phyloP scores from a whole-genome alignment of 1,284 basidiomycete species.

The Cryptococcus wingfieldii region DNA sequence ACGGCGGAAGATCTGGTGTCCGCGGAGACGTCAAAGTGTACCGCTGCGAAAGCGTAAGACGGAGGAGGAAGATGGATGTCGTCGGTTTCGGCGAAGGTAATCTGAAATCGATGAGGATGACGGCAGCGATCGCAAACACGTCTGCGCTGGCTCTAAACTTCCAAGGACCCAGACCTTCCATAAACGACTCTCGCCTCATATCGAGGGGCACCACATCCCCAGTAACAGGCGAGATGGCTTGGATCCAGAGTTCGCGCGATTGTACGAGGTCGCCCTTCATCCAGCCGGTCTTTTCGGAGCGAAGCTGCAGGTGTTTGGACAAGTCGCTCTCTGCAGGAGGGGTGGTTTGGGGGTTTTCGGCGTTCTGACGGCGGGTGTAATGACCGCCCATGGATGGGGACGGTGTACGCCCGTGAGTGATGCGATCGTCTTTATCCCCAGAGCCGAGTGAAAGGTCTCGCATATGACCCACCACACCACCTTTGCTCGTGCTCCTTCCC shows the following conservation, averaged over 20 bases:
- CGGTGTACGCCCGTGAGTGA: no score
- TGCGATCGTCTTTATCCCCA: no score
- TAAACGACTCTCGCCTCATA: conserved; percentile 38
- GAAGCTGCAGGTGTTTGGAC: not conserved
- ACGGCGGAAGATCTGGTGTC: conserved; percentile 34
- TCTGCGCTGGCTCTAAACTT: conserved; percentile 36
- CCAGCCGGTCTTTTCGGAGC: conserved; percentile 32
- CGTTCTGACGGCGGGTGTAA: not conserved
- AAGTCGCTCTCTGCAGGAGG: not conserved
- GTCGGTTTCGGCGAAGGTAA: conserved; percentile 32
- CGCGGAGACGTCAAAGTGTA: conserved; percentile 41
- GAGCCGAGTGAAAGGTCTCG: no score
- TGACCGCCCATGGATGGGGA: not conserved
- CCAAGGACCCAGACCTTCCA: conserved; percentile 44
- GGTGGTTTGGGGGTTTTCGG: not conserved
- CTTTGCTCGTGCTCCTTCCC: no score
- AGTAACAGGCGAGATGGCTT: conserved; percentile 36
- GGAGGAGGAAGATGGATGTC: conserved; percentile 43
- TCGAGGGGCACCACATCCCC: conserved; percentile 36
- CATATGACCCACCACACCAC: no score
- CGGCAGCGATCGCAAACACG: conserved; percentile 40
- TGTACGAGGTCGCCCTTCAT: conserved; percentile 40
- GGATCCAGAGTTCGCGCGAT: conserved; percentile 32
- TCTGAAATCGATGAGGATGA: conserved; percentile 34
- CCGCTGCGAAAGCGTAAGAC: conserved; percentile 36